Percentiles rank a stretch among this genome's conserved stretches.
Evolutionary conservation across 129 eudicot genomes (phyloP).

Genomic region (Daucus carota): DH1_v3.0 NC_030382.2:30873501-30874000

Average conservation of each 20-base stretch:
- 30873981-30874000: background rate
- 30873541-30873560: too few relatives aligned
- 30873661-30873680: too few relatives aligned
- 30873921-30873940: slow-evolving; percentile 80
- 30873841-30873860: slow-evolving; percentile 94
- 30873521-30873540: too few relatives aligned
- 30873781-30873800: slow-evolving; percentile 54
- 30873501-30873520: too few relatives aligned
- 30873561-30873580: too few relatives aligned
- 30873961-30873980: background rate
- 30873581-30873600: too few relatives aligned
- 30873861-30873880: slow-evolving; percentile 98
- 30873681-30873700: too few relatives aligned
- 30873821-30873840: slow-evolving; percentile 98
- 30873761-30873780: background rate
- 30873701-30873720: too few relatives aligned
- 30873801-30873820: slow-evolving; percentile 96
- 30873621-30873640: too few relatives aligned
- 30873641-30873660: too few relatives aligned
- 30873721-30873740: too few relatives aligned
- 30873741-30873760: background rate
- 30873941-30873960: slow-evolving; percentile 7
- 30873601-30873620: too few relatives aligned
- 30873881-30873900: slow-evolving; percentile 96
- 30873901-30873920: slow-evolving; percentile 96